Percentiles rank a stretch among this genome's conserved stretches.
Conservation (phyloP, 1,284 basidiomycete species). For the Laetiporus sulphureus region DNA sequence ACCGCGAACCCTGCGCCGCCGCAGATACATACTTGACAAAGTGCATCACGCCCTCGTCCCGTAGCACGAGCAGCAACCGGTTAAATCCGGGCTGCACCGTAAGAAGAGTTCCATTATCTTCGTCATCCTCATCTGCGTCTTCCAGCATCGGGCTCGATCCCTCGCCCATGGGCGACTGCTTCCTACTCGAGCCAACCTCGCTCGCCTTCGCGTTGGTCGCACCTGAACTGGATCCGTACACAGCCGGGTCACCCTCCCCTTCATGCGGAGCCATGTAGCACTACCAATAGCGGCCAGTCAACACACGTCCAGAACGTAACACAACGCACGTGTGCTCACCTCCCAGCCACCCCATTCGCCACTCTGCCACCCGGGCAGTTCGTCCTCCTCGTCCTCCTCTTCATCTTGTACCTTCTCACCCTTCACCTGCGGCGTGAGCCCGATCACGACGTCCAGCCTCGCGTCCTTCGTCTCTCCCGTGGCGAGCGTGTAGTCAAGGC, state of each 20-base stretch:
- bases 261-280: slow-evolving; percentile 94
- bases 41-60: slow-evolving; percentile 90
- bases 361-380: slow-evolving; percentile 70
- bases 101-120: slow-evolving; percentile 82
- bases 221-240: slow-evolving; percentile 71
- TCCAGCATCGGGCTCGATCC: slow-evolving; percentile 17
- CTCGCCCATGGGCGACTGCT: slow-evolving; percentile 13
- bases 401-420: slow-evolving; percentile 24
- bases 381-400: slow-evolving; percentile 22
- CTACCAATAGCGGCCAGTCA: slow-evolving; percentile 27
- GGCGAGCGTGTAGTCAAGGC: slow-evolving; percentile 93
- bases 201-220: slow-evolving; percentile 27
- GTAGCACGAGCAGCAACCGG: slow-evolving; percentile 80
- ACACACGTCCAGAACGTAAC: slow-evolving; percentile 4
- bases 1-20: slow-evolving; percentile 79
- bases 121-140: slow-evolving; percentile 50
- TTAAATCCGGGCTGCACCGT: slow-evolving; percentile 92
- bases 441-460: slow-evolving; percentile 85
- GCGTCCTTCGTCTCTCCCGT: slow-evolving; percentile 82
- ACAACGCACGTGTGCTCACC: slow-evolving; percentile 33
- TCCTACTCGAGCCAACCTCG: slow-evolving; percentile 20
- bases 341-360: slow-evolving; percentile 95
- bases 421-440: slow-evolving; percentile 73
- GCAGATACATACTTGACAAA: slow-evolving; percentile 94
- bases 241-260: slow-evolving; percentile 90